phyloP scores from a whole-genome alignment of 257 asterid genomes.

The Scutellaria baicalensis region DNA sequence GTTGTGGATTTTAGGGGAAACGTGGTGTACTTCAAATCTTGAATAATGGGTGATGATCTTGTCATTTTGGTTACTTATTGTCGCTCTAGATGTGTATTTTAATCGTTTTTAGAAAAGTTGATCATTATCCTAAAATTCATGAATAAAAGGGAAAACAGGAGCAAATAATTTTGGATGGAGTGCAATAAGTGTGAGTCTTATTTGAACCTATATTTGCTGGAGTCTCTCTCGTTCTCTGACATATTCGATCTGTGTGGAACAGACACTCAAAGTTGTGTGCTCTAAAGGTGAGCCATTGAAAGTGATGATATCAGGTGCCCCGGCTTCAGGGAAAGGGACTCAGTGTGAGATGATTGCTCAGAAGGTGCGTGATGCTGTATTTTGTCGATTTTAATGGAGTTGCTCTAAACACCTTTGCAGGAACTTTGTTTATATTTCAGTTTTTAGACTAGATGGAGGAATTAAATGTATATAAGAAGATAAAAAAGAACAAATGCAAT shows the following conservation, averaged over 20 bases:
- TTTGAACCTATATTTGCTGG: not conserved
- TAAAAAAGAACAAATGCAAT: not conserved
- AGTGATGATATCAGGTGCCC: constrained; percentile 97
- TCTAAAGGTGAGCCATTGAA: constrained; percentile 62
- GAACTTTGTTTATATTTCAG: not conserved
- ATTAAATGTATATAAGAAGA: not conserved
- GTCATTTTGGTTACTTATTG: not conserved
- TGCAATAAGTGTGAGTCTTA: not conserved
- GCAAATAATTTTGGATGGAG: not conserved
- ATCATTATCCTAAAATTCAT: not conserved
- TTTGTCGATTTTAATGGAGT: not conserved
- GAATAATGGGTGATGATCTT: not conserved
- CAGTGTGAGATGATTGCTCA: constrained; percentile 86
- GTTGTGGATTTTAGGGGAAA: constrained; percentile 2
- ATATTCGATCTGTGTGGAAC: constrained; percentile 8
- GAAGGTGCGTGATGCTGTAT: constrained; percentile 40
- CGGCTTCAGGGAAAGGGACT: constrained; percentile 97
- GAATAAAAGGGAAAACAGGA: not conserved
- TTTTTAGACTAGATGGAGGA: not conserved
- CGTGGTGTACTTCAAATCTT: not conserved
- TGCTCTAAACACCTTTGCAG: not conserved
- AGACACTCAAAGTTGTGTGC: constrained; percentile 45
- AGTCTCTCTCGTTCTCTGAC: constrained; percentile 2
- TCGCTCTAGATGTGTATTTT: not conserved
- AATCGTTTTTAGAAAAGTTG: not conserved